Evolutionary conservation across 2,329 filamentous ascomycete species (phyloP).

Genomic region (Paecilomyces sp.): DNA sequence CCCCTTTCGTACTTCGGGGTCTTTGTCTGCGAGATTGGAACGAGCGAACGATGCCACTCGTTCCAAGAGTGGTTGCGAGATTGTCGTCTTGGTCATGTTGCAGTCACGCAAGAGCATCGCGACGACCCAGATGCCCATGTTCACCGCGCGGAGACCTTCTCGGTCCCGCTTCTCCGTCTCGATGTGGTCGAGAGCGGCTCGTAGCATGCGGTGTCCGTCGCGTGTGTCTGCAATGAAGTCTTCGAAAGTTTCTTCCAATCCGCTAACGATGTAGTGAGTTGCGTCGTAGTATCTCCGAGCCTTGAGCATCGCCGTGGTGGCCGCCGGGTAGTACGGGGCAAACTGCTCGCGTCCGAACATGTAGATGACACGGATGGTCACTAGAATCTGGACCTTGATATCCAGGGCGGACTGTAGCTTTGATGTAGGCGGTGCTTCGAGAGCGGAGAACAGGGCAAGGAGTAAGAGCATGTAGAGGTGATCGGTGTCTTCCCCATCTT

Average conservation of each 20-base stretch:
- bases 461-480: slow-evolving; percentile 27
- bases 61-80: slow-evolving; percentile 12
- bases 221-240: slow-evolving; percentile 27
- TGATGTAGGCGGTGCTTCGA: slow-evolving; percentile 25
- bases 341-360: slow-evolving; percentile 28
- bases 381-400: slow-evolving; percentile 35
- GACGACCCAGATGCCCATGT: slow-evolving; percentile 27
- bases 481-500: slow-evolving; percentile 17
- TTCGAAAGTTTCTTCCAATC: slow-evolving; percentile 28
- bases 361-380: slow-evolving; percentile 34
- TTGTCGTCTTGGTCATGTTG: slow-evolving; percentile 11
- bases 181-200: slow-evolving; percentile 26
- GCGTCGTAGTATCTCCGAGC: slow-evolving; percentile 31
- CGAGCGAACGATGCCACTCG: slow-evolving; percentile 27
- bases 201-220: slow-evolving; percentile 19
- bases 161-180: slow-evolving; percentile 23
- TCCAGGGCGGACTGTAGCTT: slow-evolving; percentile 21
- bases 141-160: slow-evolving; percentile 23
- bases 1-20: slow-evolving; percentile 31
- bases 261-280: slow-evolving; percentile 33
- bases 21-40: slow-evolving; percentile 22
- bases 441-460: slow-evolving; percentile 27
- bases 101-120: slow-evolving; percentile 18
- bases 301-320: slow-evolving; percentile 28
- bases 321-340: slow-evolving; percentile 24